Evolutionary conservation across 495 filamentous ascomycete genomes (phyloP).

Genomic region (Lasiosphaeriaceae sp.): DNA sequence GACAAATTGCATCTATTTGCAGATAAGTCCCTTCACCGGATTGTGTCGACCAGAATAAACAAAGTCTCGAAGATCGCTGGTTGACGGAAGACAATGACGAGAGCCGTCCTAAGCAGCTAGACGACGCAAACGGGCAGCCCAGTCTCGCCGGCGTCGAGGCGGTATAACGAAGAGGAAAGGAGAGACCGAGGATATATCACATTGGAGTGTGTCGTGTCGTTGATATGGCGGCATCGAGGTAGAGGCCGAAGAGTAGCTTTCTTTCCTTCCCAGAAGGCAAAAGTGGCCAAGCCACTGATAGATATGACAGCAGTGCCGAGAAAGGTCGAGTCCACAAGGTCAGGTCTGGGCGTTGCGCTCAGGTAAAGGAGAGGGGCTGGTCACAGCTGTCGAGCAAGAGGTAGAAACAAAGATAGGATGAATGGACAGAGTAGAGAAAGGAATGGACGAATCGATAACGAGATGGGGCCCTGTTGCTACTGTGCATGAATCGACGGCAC

Average conservation of each 20-base stretch:
- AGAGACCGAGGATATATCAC: background rate
- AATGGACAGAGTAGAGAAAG: conserved; percentile 11
- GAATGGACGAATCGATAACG: conserved; percentile 13
- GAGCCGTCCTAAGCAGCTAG: background rate
- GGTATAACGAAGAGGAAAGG: background rate
- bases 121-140: background rate
- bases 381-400: conserved; percentile 15
- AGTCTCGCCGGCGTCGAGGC: background rate
- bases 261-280: background rate
- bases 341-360: conserved; percentile 8
- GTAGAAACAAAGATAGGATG: conserved; percentile 19
- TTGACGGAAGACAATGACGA: background rate
- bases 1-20: conserved; percentile 13
- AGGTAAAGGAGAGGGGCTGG: conserved; percentile 15
- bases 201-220: background rate
- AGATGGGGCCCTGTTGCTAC: conserved; percentile 18
- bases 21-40: background rate
- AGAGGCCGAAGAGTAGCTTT: background rate
- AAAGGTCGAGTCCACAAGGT: background rate
- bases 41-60: background rate
- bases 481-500: conserved; percentile 30
- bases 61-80: background rate
- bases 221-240: too few species aligned
- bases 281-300: background rate
- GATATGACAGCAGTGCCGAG: conserved; percentile 1